phyloP scores from a whole-genome alignment of 371 early-diverging fungal species.

The Nematocida sp. region DNA sequence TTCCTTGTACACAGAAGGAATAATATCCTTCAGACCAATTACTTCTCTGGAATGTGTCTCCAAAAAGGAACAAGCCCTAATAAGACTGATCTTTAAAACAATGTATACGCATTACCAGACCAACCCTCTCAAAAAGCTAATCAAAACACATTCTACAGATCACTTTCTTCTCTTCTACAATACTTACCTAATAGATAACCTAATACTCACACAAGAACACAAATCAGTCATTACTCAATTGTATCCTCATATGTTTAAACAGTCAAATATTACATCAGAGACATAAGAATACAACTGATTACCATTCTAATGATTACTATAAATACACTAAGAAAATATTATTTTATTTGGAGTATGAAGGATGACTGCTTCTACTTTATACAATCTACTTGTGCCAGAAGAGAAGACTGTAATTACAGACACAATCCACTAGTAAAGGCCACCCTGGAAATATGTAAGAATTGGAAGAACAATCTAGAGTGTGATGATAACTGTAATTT shows the following conservation, averaged over 20 bases:
- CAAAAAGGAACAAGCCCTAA: slow-evolving; percentile 14
- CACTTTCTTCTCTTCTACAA: neutral
- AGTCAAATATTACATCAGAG: neutral
- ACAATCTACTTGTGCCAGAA: slow-evolving; percentile 60
- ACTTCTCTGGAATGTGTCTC: neutral
- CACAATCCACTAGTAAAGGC: slow-evolving; percentile 59
- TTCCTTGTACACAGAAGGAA: neutral
- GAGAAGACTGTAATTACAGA: slow-evolving; percentile 57
- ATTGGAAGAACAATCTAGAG: slow-evolving; percentile 52
- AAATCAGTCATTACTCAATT: neutral
- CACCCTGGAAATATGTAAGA: slow-evolving; percentile 55
- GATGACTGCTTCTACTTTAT: slow-evolving; percentile 66
- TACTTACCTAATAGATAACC: neutral
- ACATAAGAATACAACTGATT: too few relatives aligned
- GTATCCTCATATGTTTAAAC: neutral
- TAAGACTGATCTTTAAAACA: slow-evolving; percentile 11
- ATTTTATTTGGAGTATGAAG: slow-evolving; percentile 39
- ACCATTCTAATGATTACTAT: too few relatives aligned
- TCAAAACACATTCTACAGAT: neutral
- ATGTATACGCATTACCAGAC: neutral
- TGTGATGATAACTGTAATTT: slow-evolving; percentile 61
- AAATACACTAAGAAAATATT: too few relatives aligned
- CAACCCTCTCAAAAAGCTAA: neutral
- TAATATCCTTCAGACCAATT: neutral
- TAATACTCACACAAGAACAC: slow-evolving; percentile 1